Evolutionary conservation across 2,329 filamentous ascomycete species (phyloP), one percentile per base, ranked within the genome.

Genomic region (Orbilia brochopaga): DNA sequence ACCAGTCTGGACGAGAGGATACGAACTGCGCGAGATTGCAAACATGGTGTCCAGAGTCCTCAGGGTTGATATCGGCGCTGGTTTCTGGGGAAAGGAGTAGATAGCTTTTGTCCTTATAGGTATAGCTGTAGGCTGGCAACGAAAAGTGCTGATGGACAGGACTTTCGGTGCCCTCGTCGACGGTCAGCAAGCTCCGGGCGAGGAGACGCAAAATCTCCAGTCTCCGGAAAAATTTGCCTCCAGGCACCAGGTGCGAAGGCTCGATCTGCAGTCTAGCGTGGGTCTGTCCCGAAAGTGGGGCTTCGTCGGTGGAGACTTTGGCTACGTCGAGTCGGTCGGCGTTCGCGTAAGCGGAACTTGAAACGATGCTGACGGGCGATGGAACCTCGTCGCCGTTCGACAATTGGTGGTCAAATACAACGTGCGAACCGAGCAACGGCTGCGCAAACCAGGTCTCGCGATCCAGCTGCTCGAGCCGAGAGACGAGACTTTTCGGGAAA

Each of bases 301-400:
- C 55, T 51, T 72, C 67, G 59, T 72, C 57, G 54, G 67, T 72
- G 35, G 67, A 72, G 56, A 65, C 61, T 58, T 72, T 72, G 27
- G 56, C 67, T 23, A 65, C 40, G 35, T 72, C 67, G 40, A 56
- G n/a, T 40, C 55, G 59, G 42, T 65, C 67, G 15, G 40, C 51
- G 13, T 11, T 52, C 2, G 46, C 40, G 19, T 69, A 54, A 23
- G n/a, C 10, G 13, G 53, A 48, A 21, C 30, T 50, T 10, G 65
- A 62, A 19, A 69, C 58, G n/a, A 37, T 23, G 30, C 65, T 69
- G 13, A 69, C 65, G n/a, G 65, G 65, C 2, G 65, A 37, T 30
- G 52, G 58, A 11, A 69, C 46, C 42, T 62, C 65, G 5, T 63
- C 44, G 37, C 67, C 59, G 42, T 65, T 60, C n/a, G 59, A 60